Percentiles rank a stretch among this genome's conserved stretches.
phyloP scores from a whole-genome alignment of 1,284 basidiomycete species.

The Stygiomarasmius scandens region DNA sequence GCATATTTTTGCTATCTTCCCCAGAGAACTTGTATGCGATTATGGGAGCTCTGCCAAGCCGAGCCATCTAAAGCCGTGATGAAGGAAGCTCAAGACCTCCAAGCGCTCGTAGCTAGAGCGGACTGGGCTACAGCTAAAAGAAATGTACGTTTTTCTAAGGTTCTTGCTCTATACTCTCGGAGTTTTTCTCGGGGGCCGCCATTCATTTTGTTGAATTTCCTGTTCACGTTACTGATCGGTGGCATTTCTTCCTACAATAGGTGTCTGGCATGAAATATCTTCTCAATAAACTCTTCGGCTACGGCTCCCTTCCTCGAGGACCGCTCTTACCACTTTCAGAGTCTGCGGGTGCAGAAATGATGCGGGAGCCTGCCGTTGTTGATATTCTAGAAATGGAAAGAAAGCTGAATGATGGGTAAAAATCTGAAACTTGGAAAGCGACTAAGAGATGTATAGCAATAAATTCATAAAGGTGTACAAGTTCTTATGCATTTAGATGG shows the following conservation, averaged over 20 bases:
- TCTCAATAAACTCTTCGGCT: slow-evolving; percentile 11
- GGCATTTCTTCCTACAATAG: background rate
- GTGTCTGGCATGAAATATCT: slow-evolving; percentile 12
- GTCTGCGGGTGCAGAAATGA: background rate
- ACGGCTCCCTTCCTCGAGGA: slow-evolving; percentile 7
- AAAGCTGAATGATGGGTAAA: background rate
- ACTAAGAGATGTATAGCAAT: too few species aligned
- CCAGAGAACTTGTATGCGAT: slow-evolving; percentile 2
- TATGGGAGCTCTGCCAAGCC: slow-evolving; percentile 11
- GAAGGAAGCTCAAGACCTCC: slow-evolving; percentile 15
- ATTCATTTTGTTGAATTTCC: too few species aligned
- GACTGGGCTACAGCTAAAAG: slow-evolving; percentile 17
- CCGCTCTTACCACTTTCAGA: slow-evolving; percentile 8
- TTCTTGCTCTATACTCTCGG: background rate
- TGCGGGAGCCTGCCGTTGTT: slow-evolving; percentile 2
- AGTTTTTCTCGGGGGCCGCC: too few species aligned
- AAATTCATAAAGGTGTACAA: too few species aligned
- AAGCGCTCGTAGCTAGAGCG: slow-evolving; percentile 16
- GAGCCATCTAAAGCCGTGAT: slow-evolving; percentile 5
- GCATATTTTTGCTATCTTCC: too few species aligned
- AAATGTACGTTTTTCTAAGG: background rate
- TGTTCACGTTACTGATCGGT: background rate
- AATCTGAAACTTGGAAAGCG: background rate
- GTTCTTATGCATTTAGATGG: too few species aligned
- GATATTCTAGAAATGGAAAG: slow-evolving; percentile 8